Evolutionary conservation across 1,139 yeast genomes (phyloP), one percentile per base, ranked within the genome.

Genomic region (Saccharomycopsis hybrid): DNA sequence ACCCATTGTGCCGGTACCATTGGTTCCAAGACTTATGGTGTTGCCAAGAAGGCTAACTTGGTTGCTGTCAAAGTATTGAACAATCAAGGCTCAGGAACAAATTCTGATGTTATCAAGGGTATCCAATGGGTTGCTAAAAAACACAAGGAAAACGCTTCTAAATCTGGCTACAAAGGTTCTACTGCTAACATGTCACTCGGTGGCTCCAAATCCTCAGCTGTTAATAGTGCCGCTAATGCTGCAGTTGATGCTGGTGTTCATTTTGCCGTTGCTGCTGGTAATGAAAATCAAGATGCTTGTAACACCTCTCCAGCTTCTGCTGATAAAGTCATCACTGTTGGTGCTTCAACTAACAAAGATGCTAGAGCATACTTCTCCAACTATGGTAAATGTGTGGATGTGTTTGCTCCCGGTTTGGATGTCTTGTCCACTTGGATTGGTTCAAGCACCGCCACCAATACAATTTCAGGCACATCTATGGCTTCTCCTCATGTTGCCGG

Each of bases 141-240:
- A 24, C 43, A 38, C 35, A 5, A 45, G 7, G 84, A 84, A 68
- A 90, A 90, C 52, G 85, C 94, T 28, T 86, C 86, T 72, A 73
- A 74, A 64, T 74, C 78, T 65, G 84, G 87, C 11, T 18, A 18
- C 18, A 18, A 18, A 18, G 92, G 90, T 52, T 85, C 95, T 27
- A 80, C 90, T 43, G 92, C 92, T 50, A 87, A 86, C 72, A 85
- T 86, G 90, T 86, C 95, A 1, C 74, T 87, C 55, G 94, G 95
- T 61, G 95, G 95, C 62, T 88, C 88, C 57, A 81, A 80, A 65
- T 82, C 92, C 1, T 86, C 86, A 52, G 78, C 94, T 13, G 75
- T 87, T 61, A 89, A 85, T 65, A 64, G 80, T 69, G 95, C 95
- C 44, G 89, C 86, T 48, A 79, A 85, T 58, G 94, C 94, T 48